Evolutionary conservation across 108 stramenopile genomes (phyloP).

Genomic region (Schizochytrium sp.): DNA sequence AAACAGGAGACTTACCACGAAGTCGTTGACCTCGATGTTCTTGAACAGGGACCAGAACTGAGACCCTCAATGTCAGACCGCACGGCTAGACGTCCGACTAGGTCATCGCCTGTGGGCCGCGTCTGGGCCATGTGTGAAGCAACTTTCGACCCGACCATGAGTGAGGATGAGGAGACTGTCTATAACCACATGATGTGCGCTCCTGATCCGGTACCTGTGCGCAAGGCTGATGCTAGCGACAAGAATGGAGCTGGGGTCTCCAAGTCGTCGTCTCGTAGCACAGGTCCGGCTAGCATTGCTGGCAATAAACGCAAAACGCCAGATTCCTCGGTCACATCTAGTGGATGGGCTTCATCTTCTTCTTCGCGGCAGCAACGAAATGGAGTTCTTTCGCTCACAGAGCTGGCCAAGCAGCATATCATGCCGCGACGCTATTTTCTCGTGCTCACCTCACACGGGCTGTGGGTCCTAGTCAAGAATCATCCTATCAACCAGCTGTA

Average conservation of each 20-base stretch:
- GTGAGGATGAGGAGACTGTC: conserved; percentile 55
- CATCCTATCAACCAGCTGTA: conserved; percentile 58
- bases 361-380: neutral
- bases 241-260: neutral
- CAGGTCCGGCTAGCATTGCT: neutral
- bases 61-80: conserved; percentile 6
- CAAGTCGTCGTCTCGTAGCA: neutral
- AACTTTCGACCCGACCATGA: conserved; percentile 43
- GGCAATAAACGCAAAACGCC: conserved; percentile 1
- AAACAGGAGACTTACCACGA: conserved; percentile 23
- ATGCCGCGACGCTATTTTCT: conserved; percentile 55
- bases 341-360: neutral
- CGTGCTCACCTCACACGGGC: conserved; percentile 54
- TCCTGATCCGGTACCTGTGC: conserved; percentile 23
- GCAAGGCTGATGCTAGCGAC: neutral
- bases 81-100: neutral
- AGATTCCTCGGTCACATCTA: neutral
- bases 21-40: neutral
- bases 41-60: neutral
- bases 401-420: conserved; percentile 39
- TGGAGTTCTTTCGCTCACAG: neutral
- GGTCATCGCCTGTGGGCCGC: conserved; percentile 15
- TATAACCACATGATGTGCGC: conserved; percentile 5
- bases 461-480: conserved; percentile 56
- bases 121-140: conserved; percentile 56